phyloP scores from a whole-genome alignment of 306 rosid species.

The Abrus pulchellus region DNA sequence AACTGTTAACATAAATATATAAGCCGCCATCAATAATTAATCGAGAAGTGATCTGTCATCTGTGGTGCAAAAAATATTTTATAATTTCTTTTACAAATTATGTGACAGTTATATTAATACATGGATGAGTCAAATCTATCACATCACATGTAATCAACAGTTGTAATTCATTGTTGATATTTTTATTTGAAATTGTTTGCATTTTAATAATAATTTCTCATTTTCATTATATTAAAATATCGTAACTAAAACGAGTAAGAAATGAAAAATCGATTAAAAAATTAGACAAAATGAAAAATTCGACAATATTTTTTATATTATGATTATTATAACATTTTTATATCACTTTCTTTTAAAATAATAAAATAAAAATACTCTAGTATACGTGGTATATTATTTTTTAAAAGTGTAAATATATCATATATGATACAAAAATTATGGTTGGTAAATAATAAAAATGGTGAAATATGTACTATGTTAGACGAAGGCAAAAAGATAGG shows the following conservation, averaged over 20 bases:
- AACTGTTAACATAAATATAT: neutral
- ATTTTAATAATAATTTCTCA: too few relatives aligned
- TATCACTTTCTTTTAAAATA: neutral
- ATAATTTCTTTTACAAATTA: neutral
- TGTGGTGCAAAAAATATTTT: neutral
- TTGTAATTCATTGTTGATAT: neutral
- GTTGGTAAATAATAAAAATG: neutral
- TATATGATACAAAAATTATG: neutral
- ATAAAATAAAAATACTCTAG: neutral
- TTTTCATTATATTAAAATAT: neutral
- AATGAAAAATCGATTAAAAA: neutral
- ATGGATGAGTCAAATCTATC: slow-evolving; percentile 1
- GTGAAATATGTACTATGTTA: neutral
- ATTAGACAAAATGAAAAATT: neutral
- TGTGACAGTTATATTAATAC: slow-evolving; percentile 1
- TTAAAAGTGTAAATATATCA: neutral
- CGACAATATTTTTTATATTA: neutral
- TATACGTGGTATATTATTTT: neutral
- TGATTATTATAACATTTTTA: neutral
- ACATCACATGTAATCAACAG: neutral
- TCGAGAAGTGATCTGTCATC: neutral
- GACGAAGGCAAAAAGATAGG: too few relatives aligned
- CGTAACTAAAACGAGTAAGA: neutral
- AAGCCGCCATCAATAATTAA: neutral
- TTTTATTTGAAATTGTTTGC: neutral